phyloP scores from a whole-genome alignment of 257 asterid species.

The Solanum chilense region DNA sequence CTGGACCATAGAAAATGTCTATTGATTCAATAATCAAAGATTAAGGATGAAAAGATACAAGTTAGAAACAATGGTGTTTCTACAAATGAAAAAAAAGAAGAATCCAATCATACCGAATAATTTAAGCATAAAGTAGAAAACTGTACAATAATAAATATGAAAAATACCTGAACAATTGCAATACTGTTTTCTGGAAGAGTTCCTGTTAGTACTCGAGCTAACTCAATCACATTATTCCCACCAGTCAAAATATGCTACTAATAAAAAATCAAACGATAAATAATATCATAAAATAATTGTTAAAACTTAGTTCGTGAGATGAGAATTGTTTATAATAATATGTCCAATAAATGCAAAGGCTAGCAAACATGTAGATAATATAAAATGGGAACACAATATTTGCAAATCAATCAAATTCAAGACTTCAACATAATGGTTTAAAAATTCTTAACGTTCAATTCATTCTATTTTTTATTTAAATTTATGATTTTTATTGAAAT shows the following conservation, averaged over 20 bases:
- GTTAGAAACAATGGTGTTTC: not conserved
- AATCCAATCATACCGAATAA: not conserved
- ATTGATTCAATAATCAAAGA: not conserved
- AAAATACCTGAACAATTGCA: constrained; percentile 48
- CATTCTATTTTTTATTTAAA: not conserved
- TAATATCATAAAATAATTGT: not conserved
- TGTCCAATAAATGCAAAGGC: not conserved
- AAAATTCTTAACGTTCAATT: not conserved
- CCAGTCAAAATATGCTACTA: constrained; percentile 59
- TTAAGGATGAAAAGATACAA: not conserved
- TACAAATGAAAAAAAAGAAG: not conserved
- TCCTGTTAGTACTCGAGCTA: constrained; percentile 50
- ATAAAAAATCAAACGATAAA: not conserved
- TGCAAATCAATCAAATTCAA: not conserved
- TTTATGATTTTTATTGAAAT: not conserved
- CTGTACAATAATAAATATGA: not conserved
- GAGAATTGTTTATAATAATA: not conserved
- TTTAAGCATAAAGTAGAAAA: not conserved
- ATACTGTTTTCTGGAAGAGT: constrained; percentile 34
- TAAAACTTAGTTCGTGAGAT: not conserved
- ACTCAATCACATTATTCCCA: constrained; percentile 27
- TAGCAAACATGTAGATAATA: not conserved
- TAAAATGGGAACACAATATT: not conserved
- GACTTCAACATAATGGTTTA: not conserved
- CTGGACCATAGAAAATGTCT: not conserved